Base-by-base conservation (phyloP, 192 early-diverging fungal genomes). In the Umbelopsis sp. region DNA sequence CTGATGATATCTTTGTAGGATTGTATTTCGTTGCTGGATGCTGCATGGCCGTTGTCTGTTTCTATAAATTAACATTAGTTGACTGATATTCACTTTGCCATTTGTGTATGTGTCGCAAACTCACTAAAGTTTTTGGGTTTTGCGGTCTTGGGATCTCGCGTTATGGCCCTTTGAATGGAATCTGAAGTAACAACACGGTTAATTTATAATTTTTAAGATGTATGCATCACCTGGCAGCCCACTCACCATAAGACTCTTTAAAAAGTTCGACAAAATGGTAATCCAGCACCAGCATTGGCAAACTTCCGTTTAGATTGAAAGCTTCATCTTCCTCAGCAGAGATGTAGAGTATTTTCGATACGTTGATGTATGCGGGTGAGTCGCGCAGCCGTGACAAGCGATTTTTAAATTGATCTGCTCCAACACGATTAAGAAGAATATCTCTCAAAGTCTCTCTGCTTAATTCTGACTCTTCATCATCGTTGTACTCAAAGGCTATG, bases 401-500 rank as follows among this genome's bases (percentile, higher is more conserved):
- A 35, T 90, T 92, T 50, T 87, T 81, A 71, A 94, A 97, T 44
- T 94, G 90, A 70, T 98, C 97, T 8, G 82, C 75, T 8, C 96
- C 95, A 20, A 98, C 92, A 11, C 96, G 89, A 74, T 88, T 94
- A 10, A 90, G 83, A 55, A 96, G 83, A 46, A 99, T 91, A 10
- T 91, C 85, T 67, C 97, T 91, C 48, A 99, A 79, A 30, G 85
- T 92, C 16, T 86, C 74, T 66, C 91, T 58, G 46, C 47, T 58
- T 70, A 99, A 89, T 3, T 88, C 82, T 3, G 93, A 78, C 66
- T 92, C 90, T 3, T 88, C 75, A 45, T 95, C 92, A 78, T 93
- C 83, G 75, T 98, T 95, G 77, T 90, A 99, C 77, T 98, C 90
- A 66, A 94, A 93, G 37, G 92, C 84, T 10, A 97, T 83, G 3